Conservation (phyloP, 306 rosid genomes). For the Herpetospermum pedunculosum region DNA sequence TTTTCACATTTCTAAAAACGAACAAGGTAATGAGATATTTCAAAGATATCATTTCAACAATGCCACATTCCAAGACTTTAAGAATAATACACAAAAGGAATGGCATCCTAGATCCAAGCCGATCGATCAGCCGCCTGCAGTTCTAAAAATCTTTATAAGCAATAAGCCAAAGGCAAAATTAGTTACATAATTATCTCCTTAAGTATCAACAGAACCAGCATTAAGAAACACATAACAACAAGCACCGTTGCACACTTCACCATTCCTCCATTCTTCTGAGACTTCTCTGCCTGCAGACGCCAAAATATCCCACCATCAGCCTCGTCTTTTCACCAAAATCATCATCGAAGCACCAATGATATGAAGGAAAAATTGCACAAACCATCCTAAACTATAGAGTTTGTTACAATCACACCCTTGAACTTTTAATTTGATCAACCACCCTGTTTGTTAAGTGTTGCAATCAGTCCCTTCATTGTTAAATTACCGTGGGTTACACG, state of each 20-base stretch:
- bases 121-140: not conserved
- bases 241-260: slow-evolving; percentile 65
- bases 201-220: slow-evolving; percentile 54
- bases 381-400: too few species aligned
- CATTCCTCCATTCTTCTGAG: slow-evolving; percentile 70
- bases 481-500: too few species aligned
- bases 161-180: not conserved
- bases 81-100: not conserved
- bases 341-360: not conserved
- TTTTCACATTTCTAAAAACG: too few species aligned
- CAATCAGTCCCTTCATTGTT: too few species aligned
- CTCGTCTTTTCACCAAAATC: not conserved
- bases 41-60: not conserved
- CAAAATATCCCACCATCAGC: not conserved
- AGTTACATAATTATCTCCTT: slow-evolving; percentile 46
- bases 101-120: not conserved
- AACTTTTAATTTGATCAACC: too few species aligned
- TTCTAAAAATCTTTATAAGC: not conserved
- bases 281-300: slow-evolving; percentile 63
- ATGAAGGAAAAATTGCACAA: too few species aligned
- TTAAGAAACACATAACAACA: slow-evolving; percentile 61
- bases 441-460: too few species aligned
- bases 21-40: not conserved
- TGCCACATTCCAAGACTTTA: not conserved
- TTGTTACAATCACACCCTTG: too few species aligned